Evolutionary conservation across 345 rosid genomes (phyloP).

Genomic region (Acer negundo): DNA sequence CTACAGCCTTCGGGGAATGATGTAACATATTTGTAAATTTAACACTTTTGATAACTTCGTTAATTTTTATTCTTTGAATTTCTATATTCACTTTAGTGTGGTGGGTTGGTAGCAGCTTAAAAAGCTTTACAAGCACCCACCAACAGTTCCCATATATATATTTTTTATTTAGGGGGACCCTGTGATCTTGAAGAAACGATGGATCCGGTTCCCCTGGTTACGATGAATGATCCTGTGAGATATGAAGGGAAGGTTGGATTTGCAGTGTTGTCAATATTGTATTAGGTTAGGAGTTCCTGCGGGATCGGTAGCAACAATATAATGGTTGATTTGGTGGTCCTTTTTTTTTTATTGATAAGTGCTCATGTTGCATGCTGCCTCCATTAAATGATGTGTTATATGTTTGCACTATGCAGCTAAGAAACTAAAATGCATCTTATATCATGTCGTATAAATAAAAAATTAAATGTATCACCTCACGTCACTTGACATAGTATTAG

Average conservation of each 20-base stretch:
- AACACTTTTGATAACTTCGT: neutral
- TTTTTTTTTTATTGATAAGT: neutral
- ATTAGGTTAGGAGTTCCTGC: neutral
- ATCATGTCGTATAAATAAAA: no score
- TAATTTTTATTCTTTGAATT: constrained; percentile 21
- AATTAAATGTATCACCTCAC: no score
- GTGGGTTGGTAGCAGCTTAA: constrained; percentile 20
- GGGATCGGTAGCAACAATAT: neutral
- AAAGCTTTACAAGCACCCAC: neutral
- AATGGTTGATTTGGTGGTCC: neutral
- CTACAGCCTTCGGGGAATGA: constrained; percentile 14
- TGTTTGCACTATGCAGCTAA: no score
- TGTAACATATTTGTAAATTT: constrained; percentile 36
- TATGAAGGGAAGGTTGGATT: neutral
- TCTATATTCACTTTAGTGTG: constrained; percentile 13
- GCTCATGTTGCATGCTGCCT: neutral
- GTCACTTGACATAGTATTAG: no score
- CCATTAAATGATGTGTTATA: neutral
- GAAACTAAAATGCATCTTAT: no score
- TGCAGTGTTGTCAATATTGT: neutral
- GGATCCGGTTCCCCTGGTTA: neutral
- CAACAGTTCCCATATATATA: constrained; percentile 12
- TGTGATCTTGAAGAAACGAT: neutral
- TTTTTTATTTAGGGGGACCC: neutral
- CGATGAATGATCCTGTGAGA: neutral